Conservation (phyloP, 148 eudicot genomes). For the Rhododendron williamsianum region DNA sequence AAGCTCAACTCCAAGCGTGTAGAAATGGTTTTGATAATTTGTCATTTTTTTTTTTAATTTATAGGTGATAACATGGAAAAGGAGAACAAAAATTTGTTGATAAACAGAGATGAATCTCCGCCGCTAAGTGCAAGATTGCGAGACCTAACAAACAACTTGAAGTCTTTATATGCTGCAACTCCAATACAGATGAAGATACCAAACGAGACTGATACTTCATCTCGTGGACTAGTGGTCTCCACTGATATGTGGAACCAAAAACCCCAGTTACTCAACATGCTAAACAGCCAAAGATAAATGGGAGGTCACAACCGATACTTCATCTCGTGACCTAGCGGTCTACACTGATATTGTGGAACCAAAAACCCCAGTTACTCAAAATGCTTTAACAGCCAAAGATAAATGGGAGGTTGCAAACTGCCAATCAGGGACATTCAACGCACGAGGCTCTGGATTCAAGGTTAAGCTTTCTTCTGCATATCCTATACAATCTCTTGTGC, state of each 20-base stretch:
- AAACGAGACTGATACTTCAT: constrained; percentile 23
- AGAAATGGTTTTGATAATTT: background rate
- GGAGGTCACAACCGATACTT: constrained; percentile 20
- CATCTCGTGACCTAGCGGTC: constrained; percentile 21
- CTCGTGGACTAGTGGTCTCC: constrained; percentile 19
- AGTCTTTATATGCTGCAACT: constrained; percentile 47
- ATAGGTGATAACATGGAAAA: constrained; percentile 33
- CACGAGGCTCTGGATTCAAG: constrained; percentile 59
- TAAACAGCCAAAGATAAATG: constrained; percentile 16
- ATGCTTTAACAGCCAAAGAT: constrained; percentile 10
- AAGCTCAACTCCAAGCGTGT: background rate
- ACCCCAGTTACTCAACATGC: constrained; percentile 36
- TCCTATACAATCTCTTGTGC: background rate
- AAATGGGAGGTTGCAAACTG: constrained; percentile 30
- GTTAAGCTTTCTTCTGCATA: constrained; percentile 23
- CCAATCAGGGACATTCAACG: constrained; percentile 44
- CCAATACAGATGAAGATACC: constrained; percentile 38
- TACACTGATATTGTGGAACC: constrained; percentile 41
- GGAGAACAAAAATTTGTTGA: constrained; percentile 30
- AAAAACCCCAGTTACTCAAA: constrained; percentile 44
- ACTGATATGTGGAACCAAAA: constrained; percentile 43
- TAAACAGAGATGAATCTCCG: constrained; percentile 43
- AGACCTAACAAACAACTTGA: constrained; percentile 56
- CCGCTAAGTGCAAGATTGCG: constrained; percentile 60
- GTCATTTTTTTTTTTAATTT: background rate